Base-by-base conservation (phyloP, 2,329 filamentous ascomycete genomes). In the Epichloe gansuensis region DNA sequence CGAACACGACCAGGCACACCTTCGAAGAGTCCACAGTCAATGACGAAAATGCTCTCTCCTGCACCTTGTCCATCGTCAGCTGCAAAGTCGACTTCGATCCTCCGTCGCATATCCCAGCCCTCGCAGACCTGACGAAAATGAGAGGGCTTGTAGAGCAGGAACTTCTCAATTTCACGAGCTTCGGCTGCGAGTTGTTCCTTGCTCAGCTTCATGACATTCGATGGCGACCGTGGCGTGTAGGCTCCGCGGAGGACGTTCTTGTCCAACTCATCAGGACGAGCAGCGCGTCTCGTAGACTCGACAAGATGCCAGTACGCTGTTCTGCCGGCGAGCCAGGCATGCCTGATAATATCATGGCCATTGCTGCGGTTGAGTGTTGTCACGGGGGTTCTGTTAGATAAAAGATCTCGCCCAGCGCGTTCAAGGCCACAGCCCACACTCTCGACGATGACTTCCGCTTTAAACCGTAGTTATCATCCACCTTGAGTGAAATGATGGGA, bases 21-120 rank as follows among this genome's bases (percentile, higher is more conserved):
- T 56, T 86, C 79, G 31, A 80, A 79, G n/a, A 82, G 67, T 1
- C 88, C 89, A 61, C 85, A 86, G 37, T 81, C 76, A 46, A 96
- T 75, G 3, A 95, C 77, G 28, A 94, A 75, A 41, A 95, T 72
- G 15, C 76, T 77, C 67, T 96, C 91, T 21, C 90, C 90, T 28
- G 83, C 84, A 48, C 83, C 80, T 52, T 80, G 73, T n/a, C 81
- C 80, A 67, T 93, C 86, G 58, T 91, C 88, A 21, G 81, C 82
- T 42, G 86, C 86, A 68, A 96, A 97, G 63, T 98, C 93, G 2
- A 95, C 88, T 61, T 93, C 85, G 3, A 97, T 72, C 56, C 75
- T 82, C 55, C 90, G 81, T 51, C 82, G 82, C 91, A 97, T 97
- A 62, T 97, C 88, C 91, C 93, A 97, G 2, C 86, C 86, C 44